Evolutionary conservation across 257 asterid species (phyloP), one percentile per base, ranked within the genome.

Genomic region (Gentiana straminea): DNA sequence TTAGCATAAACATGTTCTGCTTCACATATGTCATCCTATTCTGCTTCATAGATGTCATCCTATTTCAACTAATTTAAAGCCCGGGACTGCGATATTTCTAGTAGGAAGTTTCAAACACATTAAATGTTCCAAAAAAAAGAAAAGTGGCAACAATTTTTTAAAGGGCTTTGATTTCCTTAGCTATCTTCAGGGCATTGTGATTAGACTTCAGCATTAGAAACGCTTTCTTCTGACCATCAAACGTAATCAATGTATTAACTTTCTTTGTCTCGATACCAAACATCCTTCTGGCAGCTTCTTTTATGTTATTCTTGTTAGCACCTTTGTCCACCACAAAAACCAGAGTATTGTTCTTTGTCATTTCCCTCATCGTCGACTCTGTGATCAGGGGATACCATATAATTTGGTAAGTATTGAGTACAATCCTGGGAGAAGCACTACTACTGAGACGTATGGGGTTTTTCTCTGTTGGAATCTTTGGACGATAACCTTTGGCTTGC

Each of bases 171-270:
- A 77, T 63, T 69, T 59, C 81, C 79, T 88, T 88, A 4, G 94
- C 94, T 55, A 81, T 64, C 50, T 82, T 90, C 55, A 68, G 9
- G 2, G 88, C 97, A 43, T 68, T 79, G 50, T 59, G 69, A 8
- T 72, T 70, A 0, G 84, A 70, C 10, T 62, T 63, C 65, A 88
- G 73, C 72, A 62, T 68, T 34, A 82, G 47, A 58, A 43, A 88
- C 35, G 89, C 94, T 71, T 82, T 88, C 91, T 88, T 82, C 8
- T 56, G 63, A 33, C 97, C 94, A 58, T 75, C 77, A 8, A 86
- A 86, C 63, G 52, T 59, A 61, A 79, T 63, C 64, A 67, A 66
- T 35, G 97, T 81, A 70, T 84, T 88, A 59, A 84, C 84, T 64
- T 81, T 88, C 76, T 66, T 70, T 59, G 71, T 67, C 69, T 53